phyloP scores from a whole-genome alignment of 768 basidiomycete genomes.

The Rhodosporidiobolus odoratus region DNA sequence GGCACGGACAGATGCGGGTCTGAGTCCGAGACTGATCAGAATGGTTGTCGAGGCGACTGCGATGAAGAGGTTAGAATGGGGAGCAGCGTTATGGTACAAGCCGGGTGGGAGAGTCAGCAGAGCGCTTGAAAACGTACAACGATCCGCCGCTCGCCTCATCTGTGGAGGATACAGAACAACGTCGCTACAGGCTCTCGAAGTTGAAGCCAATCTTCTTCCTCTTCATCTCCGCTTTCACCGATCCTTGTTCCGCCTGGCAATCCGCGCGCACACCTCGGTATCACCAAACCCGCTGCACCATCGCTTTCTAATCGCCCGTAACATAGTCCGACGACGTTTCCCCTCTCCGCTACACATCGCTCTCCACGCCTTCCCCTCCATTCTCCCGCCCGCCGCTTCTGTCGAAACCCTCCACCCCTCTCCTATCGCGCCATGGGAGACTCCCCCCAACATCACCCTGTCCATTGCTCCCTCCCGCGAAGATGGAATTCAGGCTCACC shows the following conservation, averaged over 20 bases:
- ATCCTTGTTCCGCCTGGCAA: not conserved
- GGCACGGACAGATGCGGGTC: not conserved
- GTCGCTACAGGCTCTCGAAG: not conserved
- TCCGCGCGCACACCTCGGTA: not conserved
- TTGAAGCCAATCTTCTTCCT: not conserved
- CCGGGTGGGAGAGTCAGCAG: not conserved
- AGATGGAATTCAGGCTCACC: no score
- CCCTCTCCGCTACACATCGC: not conserved
- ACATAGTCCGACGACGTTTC: not conserved
- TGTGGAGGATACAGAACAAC: not conserved
- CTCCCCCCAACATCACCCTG: not conserved
- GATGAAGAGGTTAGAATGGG: not conserved
- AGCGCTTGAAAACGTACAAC: not conserved
- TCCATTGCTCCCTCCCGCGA: no score
- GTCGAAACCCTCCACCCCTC: not conserved
- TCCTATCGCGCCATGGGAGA: not conserved
- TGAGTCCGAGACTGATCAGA: not conserved
- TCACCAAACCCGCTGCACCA: not conserved
- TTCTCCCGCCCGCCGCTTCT: not conserved
- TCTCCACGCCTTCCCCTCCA: not conserved
- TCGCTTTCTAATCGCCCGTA: not conserved
- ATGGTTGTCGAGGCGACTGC: not conserved
- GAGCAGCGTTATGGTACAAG: not conserved
- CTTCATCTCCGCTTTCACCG: not conserved
- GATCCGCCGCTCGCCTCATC: not conserved